phyloP scores from a whole-genome alignment of 192 early-diverging fungal species.

The Coemansia sp. region DNA sequence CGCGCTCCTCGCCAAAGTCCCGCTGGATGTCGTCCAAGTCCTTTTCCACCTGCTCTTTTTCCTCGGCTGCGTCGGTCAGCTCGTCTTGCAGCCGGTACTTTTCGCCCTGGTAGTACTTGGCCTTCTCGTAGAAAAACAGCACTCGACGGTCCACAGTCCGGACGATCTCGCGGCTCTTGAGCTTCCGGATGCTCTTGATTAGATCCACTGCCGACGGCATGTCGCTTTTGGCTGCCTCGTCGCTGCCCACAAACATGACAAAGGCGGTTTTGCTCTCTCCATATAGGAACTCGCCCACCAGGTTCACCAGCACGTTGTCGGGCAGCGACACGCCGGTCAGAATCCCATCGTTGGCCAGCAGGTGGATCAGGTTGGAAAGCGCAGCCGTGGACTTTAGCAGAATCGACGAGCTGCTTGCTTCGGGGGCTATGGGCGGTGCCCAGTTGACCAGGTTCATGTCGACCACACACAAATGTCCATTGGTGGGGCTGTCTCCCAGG shows the following conservation, averaged over 20 bases:
- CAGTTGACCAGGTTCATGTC: slow-evolving; percentile 42
- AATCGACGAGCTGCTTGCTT: neutral
- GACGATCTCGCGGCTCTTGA: slow-evolving; percentile 40
- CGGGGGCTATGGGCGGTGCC: slow-evolving; percentile 17
- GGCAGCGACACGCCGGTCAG: slow-evolving; percentile 36
- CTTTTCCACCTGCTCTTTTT: slow-evolving; percentile 42
- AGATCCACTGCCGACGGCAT: slow-evolving; percentile 19
- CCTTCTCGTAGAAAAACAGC: slow-evolving; percentile 53
- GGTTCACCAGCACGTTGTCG: slow-evolving; percentile 25
- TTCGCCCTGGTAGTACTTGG: slow-evolving; percentile 51
- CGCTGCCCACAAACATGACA: slow-evolving; percentile 36
- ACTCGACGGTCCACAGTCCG: slow-evolving; percentile 46
- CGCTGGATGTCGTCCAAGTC: slow-evolving; percentile 52
- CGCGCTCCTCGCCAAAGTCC: slow-evolving; percentile 47
- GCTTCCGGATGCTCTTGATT: slow-evolving; percentile 33
- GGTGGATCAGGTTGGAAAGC: slow-evolving; percentile 33
- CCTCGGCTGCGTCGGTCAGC: slow-evolving; percentile 28
- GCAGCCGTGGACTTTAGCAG: slow-evolving; percentile 38
- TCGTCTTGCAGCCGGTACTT: slow-evolving; percentile 52
- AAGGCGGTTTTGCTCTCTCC: slow-evolving; percentile 51
- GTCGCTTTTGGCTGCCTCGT: slow-evolving; percentile 16
- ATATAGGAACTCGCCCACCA: slow-evolving; percentile 41
- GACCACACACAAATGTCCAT: slow-evolving; percentile 43
- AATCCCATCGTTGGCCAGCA: slow-evolving; percentile 38
- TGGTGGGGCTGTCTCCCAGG: slow-evolving; percentile 32